A percentile compares a stretch with the other conserved stretches of the same genome.
Conservation (phyloP, 805 yeast species). For the Yamadazyma philogaea region DNA sequence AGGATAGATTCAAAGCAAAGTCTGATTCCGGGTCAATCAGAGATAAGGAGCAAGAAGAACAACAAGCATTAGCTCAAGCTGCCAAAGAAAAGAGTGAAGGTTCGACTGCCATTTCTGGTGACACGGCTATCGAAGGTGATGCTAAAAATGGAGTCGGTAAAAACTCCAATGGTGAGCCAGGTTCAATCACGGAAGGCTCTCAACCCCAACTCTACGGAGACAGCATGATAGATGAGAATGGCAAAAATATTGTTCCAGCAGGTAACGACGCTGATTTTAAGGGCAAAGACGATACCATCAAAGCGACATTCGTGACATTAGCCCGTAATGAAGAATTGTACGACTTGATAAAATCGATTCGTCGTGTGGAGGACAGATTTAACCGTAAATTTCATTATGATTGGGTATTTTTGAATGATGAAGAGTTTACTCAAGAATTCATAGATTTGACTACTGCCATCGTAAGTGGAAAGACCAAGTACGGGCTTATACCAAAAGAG, state of each 20-base stretch:
- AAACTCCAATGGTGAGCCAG: not conserved
- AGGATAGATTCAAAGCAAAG: not conserved
- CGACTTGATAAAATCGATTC: conserved; percentile 59
- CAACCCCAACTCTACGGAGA: not conserved
- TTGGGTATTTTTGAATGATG: conserved; percentile 94
- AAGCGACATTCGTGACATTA: conserved; percentile 67
- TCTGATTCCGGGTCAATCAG: conserved; percentile 8
- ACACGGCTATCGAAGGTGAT: not conserved
- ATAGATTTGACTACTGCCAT: conserved; percentile 62
- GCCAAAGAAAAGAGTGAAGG: not conserved
- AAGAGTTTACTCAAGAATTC: conserved; percentile 78
- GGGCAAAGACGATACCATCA: conserved; percentile 36
- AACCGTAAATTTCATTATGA: conserved; percentile 79
- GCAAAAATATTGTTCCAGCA: conserved; percentile 9
- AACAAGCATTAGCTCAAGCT: conserved; percentile 13
- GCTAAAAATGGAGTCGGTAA: not conserved
- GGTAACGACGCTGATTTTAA: conserved; percentile 7
- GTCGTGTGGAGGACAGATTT: conserved; percentile 86
- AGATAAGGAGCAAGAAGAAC: conserved; percentile 11
- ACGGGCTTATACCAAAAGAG: conserved; percentile 76
- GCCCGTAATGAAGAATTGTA: conserved; percentile 75
- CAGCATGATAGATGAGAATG: conserved; percentile 1
- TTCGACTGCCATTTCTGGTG: not conserved
- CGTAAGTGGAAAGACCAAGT: conserved; percentile 73
- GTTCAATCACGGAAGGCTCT: not conserved